phyloP scores from a whole-genome alignment of 2,329 filamentous ascomycete genomes.

The Microcyclosporella mali region DNA sequence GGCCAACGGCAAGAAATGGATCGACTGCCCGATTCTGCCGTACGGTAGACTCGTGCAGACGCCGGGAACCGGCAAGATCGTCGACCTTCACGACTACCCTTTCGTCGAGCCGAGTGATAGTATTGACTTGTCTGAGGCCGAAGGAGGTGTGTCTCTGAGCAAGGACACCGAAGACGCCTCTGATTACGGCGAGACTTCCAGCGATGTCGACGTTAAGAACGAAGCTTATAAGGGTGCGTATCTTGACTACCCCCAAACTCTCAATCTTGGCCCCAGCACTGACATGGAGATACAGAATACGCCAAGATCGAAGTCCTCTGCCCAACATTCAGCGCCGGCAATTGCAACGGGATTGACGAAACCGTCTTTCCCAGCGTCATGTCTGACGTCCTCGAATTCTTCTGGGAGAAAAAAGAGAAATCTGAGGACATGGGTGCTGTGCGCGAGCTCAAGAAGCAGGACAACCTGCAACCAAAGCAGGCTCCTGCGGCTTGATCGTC shows the following conservation, averaged over 20 bases:
- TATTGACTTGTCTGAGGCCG: neutral
- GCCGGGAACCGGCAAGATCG: constrained; percentile 2
- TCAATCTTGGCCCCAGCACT: neutral
- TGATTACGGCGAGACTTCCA: neutral
- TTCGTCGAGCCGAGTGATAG: neutral
- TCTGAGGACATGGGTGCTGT: no score
- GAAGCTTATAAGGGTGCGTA: neutral
- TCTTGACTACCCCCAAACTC: neutral
- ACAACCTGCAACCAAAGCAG: no score
- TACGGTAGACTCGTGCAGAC: constrained; percentile 9
- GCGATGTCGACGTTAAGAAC: neutral
- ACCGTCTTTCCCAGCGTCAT: constrained; percentile 16
- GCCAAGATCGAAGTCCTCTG: constrained; percentile 6
- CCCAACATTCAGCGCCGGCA: constrained; percentile 15
- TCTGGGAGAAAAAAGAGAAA: constrained; percentile 8
- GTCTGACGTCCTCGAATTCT: constrained; percentile 13
- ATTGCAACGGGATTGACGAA: constrained; percentile 12
- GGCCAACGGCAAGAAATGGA: constrained; percentile 13
- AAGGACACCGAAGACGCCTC: neutral
- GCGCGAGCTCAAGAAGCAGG: no score
- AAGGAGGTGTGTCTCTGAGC: no score
- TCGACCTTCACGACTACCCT: constrained; percentile 1
- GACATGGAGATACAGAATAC: neutral
- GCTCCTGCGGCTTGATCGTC: no score
- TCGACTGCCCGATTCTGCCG: constrained; percentile 11